Evolutionary conservation across 768 basidiomycete genomes (phyloP).

Genomic region (Wakefieldia striispora): DNA sequence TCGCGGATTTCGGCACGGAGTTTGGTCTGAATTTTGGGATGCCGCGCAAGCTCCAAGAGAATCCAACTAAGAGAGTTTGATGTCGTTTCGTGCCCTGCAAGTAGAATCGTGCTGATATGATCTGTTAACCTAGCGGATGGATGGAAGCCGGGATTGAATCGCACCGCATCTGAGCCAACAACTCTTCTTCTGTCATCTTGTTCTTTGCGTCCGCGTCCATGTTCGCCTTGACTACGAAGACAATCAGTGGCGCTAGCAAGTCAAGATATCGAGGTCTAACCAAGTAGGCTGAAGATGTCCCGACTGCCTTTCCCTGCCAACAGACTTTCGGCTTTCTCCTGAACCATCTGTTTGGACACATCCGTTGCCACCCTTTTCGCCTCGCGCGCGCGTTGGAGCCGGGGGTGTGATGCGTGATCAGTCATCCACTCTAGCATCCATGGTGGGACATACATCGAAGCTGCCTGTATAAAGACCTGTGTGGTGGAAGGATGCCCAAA

Average conservation of each 20-base stretch:
- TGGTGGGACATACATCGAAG: not conserved
- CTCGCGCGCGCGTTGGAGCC: conserved; percentile 9
- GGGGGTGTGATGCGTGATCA: conserved; percentile 24
- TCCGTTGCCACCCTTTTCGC: not conserved
- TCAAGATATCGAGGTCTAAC: conserved; percentile 22
- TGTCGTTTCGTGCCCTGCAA: conserved; percentile 52
- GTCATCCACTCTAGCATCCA: conserved; percentile 34
- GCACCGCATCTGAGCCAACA: conserved; percentile 15
- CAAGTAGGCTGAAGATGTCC: conserved; percentile 34
- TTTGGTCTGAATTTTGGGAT: conserved; percentile 55
- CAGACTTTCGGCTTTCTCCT: conserved; percentile 4
- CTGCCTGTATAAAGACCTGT: conserved; percentile 15
- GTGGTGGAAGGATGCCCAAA: conserved; percentile 16
- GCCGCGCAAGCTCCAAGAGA: conserved; percentile 52
- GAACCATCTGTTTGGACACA: conserved; percentile 4
- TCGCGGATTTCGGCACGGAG: conserved; percentile 43
- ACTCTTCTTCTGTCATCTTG: conserved; percentile 20
- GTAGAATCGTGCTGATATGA: conserved; percentile 40
- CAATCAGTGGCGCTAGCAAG: not conserved
- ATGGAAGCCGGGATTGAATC: not conserved
- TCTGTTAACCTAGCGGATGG: not conserved
- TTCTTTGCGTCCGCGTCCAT: conserved; percentile 26
- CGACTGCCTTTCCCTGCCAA: conserved; percentile 1
- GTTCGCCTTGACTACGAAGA: conserved; percentile 25
- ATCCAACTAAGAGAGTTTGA: conserved; percentile 42